phyloP scores from a whole-genome alignment of 768 basidiomycete species.

The Mycena epipterygia region DNA sequence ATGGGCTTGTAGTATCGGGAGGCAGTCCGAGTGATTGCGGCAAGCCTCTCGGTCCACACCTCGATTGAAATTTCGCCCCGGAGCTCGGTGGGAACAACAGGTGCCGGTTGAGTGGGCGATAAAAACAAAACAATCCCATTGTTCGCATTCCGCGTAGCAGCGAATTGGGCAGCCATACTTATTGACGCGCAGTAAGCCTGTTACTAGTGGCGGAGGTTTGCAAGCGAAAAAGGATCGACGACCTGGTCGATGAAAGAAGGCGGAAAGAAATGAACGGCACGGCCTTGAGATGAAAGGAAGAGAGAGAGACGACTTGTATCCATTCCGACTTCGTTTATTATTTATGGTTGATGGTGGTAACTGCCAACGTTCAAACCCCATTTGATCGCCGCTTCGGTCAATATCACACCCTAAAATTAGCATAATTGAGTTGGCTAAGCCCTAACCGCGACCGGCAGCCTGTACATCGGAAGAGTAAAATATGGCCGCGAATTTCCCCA shows the following conservation, averaged over 20 bases:
- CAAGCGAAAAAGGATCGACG: conserved; percentile 39
- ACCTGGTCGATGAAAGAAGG: conserved; percentile 41
- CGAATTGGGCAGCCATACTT: conserved; percentile 33
- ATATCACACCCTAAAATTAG: too few species aligned
- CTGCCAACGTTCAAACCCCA: too few species aligned
- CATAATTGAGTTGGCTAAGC: too few species aligned
- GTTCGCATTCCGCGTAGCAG: conserved; percentile 27
- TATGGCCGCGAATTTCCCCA: conserved; percentile 87
- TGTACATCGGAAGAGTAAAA: conserved; percentile 83
- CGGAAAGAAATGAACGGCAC: conserved; percentile 23
- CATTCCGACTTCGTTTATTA: conserved; percentile 5
- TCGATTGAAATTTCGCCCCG: conserved; percentile 56
- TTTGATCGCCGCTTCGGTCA: too few species aligned
- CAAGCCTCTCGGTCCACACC: conserved; percentile 59
- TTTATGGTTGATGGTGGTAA: neutral
- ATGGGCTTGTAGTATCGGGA: conserved; percentile 57
- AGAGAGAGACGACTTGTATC: conserved; percentile 19
- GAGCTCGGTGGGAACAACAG: conserved; percentile 53
- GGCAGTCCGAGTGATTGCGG: conserved; percentile 50
- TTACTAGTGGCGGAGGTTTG: conserved; percentile 27
- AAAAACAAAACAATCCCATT: conserved; percentile 50
- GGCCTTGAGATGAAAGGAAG: conserved; percentile 23
- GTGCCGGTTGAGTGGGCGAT: conserved; percentile 45
- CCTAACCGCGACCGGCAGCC: conserved; percentile 64
- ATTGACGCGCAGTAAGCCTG: conserved; percentile 24